Evolutionary conservation across 371 early-diverging fungal species (phyloP).

Genomic region (Nosema muscidifuracis): DNA sequence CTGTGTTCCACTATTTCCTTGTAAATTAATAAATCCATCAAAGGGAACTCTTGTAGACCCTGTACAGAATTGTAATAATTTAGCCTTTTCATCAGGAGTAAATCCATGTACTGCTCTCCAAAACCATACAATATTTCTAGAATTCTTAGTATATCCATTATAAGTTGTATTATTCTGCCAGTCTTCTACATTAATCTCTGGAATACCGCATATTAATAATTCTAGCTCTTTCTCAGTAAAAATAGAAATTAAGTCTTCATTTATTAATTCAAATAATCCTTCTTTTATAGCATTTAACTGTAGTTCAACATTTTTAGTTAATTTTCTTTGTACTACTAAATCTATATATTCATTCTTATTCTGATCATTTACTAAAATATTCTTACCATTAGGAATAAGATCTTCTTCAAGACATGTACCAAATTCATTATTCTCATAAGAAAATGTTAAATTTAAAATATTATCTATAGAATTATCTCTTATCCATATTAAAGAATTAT

Average conservation of each 20-base stretch:
- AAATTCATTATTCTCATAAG: conserved; percentile 81
- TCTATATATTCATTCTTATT: conserved; percentile 91
- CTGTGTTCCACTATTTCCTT: conserved; percentile 82
- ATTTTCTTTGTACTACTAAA: conserved; percentile 75
- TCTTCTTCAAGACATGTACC: conserved; percentile 75
- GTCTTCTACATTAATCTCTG: conserved; percentile 94
- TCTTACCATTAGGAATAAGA: conserved; percentile 76
- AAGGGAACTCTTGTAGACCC: conserved; percentile 93
- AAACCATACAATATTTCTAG: conserved; percentile 90
- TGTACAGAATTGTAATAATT: conserved; percentile 89
- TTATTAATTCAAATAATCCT: conserved; percentile 91
- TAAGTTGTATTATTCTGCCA: conserved; percentile 95
- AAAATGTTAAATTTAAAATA: conserved; percentile 83
- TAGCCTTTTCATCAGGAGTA: conserved; percentile 87
- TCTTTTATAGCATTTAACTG: conserved; percentile 81
- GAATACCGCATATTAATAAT: conserved; percentile 87
- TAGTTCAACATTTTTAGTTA: conserved; percentile 76
- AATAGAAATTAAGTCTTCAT: conserved; percentile 74
- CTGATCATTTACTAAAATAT: conserved; percentile 80
- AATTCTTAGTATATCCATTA: conserved; percentile 72
- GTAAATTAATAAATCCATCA: conserved; percentile 82
- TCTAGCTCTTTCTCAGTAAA: conserved; percentile 96
- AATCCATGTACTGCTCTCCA: conserved; percentile 95
- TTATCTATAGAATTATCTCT: conserved; percentile 86
- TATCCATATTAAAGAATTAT: conserved; percentile 92